phyloP scores from a whole-genome alignment of 495 filamentous ascomycete species.

The Immersiella caudata region DNA sequence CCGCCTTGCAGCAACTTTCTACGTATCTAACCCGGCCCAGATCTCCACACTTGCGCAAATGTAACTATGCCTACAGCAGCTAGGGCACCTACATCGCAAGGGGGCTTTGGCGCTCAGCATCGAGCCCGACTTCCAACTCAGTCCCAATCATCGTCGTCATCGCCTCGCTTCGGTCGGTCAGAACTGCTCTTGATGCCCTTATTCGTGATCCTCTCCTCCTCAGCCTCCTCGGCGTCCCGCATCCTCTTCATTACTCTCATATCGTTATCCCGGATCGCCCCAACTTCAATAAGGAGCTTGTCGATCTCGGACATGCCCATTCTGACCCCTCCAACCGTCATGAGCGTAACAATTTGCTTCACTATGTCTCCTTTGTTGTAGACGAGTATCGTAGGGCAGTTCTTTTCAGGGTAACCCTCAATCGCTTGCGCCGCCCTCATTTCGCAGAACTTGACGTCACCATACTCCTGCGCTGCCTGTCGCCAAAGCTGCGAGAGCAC shows the following conservation, averaged over 20 bases:
- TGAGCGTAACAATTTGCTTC: conserved; percentile 83
- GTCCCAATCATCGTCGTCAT: conserved; percentile 79
- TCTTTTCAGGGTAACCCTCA: conserved; percentile 91
- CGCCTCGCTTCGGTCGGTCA: conserved; percentile 33
- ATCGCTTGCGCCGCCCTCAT: conserved; percentile 92
- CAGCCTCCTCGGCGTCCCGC: conserved; percentile 60
- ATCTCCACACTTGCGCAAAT: too few species aligned
- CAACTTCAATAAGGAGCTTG: conserved; percentile 75
- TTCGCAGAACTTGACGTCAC: conserved; percentile 97
- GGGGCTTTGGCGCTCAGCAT: neutral
- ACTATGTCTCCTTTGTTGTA: conserved; percentile 91
- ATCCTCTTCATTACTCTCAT: conserved; percentile 70
- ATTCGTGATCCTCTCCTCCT: conserved; percentile 48
- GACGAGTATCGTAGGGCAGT: conserved; percentile 90
- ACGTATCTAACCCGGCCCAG: too few species aligned
- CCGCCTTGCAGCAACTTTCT: too few species aligned
- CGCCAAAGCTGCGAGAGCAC: conserved; percentile 86
- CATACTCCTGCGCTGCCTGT: conserved; percentile 76
- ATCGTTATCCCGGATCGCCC: conserved; percentile 75
- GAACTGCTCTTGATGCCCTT: conserved; percentile 51
- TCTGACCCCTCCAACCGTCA: conserved; percentile 69
- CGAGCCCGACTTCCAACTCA: conserved; percentile 36
- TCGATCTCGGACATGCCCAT: conserved; percentile 70
- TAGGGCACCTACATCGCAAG: too few species aligned
- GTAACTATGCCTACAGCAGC: too few species aligned